Conservation (phyloP, 495 filamentous ascomycete species). For the Xylaria telfairii region DNA sequence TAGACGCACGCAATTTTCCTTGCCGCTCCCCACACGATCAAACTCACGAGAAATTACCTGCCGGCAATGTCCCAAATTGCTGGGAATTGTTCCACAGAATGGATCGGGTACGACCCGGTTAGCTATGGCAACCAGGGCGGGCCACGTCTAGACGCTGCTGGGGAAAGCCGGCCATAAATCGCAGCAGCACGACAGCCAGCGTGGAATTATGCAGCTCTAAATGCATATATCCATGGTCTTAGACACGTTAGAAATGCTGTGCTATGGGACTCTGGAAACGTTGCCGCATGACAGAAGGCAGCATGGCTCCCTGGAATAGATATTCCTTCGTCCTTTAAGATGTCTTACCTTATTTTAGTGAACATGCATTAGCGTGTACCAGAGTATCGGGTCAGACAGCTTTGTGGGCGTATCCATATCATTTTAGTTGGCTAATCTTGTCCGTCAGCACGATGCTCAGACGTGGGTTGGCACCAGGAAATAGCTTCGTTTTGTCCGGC, state of each 20-base stretch:
- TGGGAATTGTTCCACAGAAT: conserved; percentile 24
- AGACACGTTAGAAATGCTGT: neutral
- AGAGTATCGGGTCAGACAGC: conserved; percentile 44
- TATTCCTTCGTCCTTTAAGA: conserved; percentile 25
- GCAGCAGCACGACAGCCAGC: neutral
- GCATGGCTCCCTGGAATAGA: conserved; percentile 19
- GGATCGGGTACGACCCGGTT: conserved; percentile 5
- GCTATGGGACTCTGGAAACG: neutral
- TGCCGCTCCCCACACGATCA: conserved; percentile 42
- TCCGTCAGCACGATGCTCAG: conserved; percentile 16
- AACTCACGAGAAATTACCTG: conserved; percentile 23
- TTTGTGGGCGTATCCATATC: conserved; percentile 24
- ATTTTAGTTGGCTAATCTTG: conserved; percentile 14
- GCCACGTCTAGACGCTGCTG: conserved; percentile 5
- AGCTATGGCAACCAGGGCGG: neutral
- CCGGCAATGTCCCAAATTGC: conserved; percentile 23
- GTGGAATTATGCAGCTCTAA: conserved; percentile 12
- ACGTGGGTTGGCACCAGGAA: neutral
- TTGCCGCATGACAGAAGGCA: conserved; percentile 9
- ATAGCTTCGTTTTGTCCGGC: conserved; percentile 9
- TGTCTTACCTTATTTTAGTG: conserved; percentile 42
- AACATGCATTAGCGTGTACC: conserved; percentile 48
- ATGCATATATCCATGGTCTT: neutral
- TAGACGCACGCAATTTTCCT: conserved; percentile 42
- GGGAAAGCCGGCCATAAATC: conserved; percentile 5